Evolutionary conservation across 108 stramenopile species (phyloP).

Genomic region (Licmophora abbreviata): DNA sequence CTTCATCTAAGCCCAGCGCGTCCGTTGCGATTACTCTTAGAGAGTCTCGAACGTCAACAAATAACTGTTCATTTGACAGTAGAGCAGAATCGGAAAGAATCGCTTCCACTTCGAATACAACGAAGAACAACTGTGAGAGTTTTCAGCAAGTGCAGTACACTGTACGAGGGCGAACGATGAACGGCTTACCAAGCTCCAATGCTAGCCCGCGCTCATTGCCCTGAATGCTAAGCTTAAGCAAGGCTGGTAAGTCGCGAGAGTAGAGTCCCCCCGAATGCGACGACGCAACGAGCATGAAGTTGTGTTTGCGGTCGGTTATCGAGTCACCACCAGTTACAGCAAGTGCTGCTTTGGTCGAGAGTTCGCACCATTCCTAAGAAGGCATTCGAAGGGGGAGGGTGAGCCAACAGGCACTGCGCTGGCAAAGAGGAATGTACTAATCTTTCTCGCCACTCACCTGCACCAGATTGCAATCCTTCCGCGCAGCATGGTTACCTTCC

Average conservation of each 20-base stretch:
- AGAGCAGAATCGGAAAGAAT: too few species aligned
- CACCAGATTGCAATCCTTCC: slow-evolving; percentile 45
- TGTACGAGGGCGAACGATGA: slow-evolving; percentile 4
- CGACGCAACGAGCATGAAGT: slow-evolving; percentile 56
- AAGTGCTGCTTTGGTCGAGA: slow-evolving; percentile 26
- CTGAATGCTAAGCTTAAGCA: slow-evolving; percentile 48
- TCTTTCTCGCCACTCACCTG: slow-evolving; percentile 21
- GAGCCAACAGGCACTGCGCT: not conserved
- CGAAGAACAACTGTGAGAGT: not conserved
- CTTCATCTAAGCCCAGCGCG: too few species aligned
- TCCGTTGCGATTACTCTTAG: too few species aligned
- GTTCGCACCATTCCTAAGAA: slow-evolving; percentile 61
- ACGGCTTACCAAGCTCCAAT: slow-evolving; percentile 59
- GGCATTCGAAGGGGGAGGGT: not conserved
- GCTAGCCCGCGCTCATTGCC: slow-evolving; percentile 46
- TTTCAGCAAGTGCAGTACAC: slow-evolving; percentile 10
- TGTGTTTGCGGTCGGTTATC: slow-evolving; percentile 8
- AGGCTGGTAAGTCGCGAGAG: slow-evolving; percentile 48
- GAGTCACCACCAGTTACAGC: slow-evolving; percentile 8
- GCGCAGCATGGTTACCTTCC: slow-evolving; percentile 62
- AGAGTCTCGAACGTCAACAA: too few species aligned
- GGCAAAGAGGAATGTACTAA: not conserved
- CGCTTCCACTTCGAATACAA: slow-evolving; percentile 13
- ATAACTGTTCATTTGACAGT: too few species aligned
- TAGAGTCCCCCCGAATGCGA: slow-evolving; percentile 37